Base-by-base conservation (phyloP, 78 protist genomes). In the Isochrysis galbana region DNA sequence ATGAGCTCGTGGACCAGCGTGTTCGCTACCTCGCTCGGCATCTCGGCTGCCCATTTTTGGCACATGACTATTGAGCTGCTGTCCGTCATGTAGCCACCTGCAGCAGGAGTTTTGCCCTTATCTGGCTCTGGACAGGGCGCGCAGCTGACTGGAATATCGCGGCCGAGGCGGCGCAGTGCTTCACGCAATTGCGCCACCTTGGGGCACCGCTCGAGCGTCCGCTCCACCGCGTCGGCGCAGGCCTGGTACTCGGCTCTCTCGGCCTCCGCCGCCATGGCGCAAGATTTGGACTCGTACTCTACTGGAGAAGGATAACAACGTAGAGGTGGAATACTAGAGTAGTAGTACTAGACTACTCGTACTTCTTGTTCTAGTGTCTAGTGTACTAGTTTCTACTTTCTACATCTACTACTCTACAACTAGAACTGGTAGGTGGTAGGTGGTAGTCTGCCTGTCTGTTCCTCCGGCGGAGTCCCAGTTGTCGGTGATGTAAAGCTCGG, bases 1-100 rank as follows among this genome's bases (percentile, higher is more conserved):
- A 96, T 86, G 39, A 95, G 91, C 90, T 96, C 98, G 87, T 96
- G 98, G 4, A 90, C 70, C 17, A 96, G 29, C 1, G 96, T 90
- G 67, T 90, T 46, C 80, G 3, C 80, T 2, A 70, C 80, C 80
- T 70, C 80, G 29, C 44, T 2, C 32, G 80, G 80, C 41, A 36
- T 17, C 80, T 34, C 19, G 32, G 44, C 41, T 21, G 21, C 80
- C 80, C 80, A 70, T 41, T 70, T 36, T 41, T 70, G 80, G 80
- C 80, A 70, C 41, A 70, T 2, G 41, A 70, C 41, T 19, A 70
- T 21, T 1, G 2, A 1, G 41, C 41, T 2, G 44, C 1, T 2
- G 41, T 34, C 41, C 7, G 80, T 36, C 80, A 70, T 21, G 41
- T 32, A 70, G 80, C 80, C 80, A 5, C 80, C 80, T 21, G 80